Base-by-base conservation (phyloP, 768 basidiomycete species). In the Bullera alba region DNA sequence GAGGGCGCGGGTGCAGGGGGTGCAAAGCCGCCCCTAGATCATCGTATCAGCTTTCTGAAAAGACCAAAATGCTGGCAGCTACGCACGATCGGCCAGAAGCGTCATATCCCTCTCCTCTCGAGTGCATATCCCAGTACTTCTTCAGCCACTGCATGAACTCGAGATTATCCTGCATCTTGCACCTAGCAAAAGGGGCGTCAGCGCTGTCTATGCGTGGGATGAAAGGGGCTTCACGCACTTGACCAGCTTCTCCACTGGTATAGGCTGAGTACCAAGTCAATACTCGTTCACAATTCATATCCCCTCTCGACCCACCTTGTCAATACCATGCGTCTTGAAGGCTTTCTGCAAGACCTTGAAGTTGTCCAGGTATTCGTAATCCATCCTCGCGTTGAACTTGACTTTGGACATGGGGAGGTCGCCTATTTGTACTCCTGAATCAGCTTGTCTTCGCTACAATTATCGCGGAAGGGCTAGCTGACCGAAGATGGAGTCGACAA, bases 81-180 rank as follows among this genome's bases (percentile, higher is more conserved):
- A 87, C 90, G 67, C 81, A 85, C 56, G 89, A 79, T 49, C 92
- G 81, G 6, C 76, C 86, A 0, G 83, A 81, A 1, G 95, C 77
- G 69, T 96, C 90, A 67, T 97, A 97, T 5, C 78, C 81, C 51
- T 86, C 82, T 2, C 91, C 93, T 16, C 83, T 81, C 69, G 83
- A 91, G 77, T 92, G 89, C 23, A 80, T 74, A 63, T 97, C 91
- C 93, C 95, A 97, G 74, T 84, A 96, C 21, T 85, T 84, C 69
- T 90, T 90, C 65, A 88, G 79, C 93, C 93, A 99, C 74, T 99
- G 95, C 50, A 92, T 73, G 76, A 99, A 97, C 69, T 99, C 95
- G 60, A 99, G 83, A 73, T 99, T 99, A 74, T 97, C 95, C 85
- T 96, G 93, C 92, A 97, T 97, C 77, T 96, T 97, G 77, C 95